Evolutionary conservation across 2,329 filamentous ascomycete genomes (phyloP), one percentile per base, ranked within the genome.

Genomic region (Bipolaris victoriae): DNA sequence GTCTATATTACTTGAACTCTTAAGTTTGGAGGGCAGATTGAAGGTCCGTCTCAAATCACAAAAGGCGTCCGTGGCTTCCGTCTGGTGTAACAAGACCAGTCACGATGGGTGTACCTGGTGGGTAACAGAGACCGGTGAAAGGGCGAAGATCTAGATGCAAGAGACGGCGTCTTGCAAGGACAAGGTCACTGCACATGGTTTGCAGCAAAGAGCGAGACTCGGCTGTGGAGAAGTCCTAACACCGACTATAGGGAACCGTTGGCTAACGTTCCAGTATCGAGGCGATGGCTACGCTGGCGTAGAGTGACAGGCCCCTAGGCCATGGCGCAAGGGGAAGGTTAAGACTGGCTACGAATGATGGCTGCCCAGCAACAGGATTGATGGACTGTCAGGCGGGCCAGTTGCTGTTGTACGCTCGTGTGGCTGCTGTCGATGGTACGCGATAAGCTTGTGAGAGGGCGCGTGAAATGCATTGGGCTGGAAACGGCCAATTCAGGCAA

Each of bases 371-470:
- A 50, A 57, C 54, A 58, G 20, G 55, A 58, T 57, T 68, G 69
- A 67, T 66, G 64, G 67, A 65, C 67, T 73, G 71, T 72, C 72
- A 75, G 64, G 68, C 67, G 63, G 39, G 62, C 65, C 66, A 66
- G 58, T 43, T 62, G 63, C 60, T 72, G 71, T 46, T 33, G 71
- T 74, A 60, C 50, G 18, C 70, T 68, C 20, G 51, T 55, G 62
- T 65, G 58, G 59, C 55, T 49, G 52, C 20, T 58, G 51, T 58
- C 57, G 55, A 57, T 64, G 60, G 58, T 61, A 52, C 37, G 55
- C 61, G 55, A 65, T 70, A 58, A 66, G 59, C 52, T 60, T 63
- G 68, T 68, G 57, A 58, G 55, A 66, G 58, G 47, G 44, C 45
- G 33, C 49, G n/a, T 48, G 44, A 33, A 36, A 40, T 45, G 50